Evolutionary conservation across 805 yeast species (phyloP).

Genomic region (Dipodascopsis tothii): DNA sequence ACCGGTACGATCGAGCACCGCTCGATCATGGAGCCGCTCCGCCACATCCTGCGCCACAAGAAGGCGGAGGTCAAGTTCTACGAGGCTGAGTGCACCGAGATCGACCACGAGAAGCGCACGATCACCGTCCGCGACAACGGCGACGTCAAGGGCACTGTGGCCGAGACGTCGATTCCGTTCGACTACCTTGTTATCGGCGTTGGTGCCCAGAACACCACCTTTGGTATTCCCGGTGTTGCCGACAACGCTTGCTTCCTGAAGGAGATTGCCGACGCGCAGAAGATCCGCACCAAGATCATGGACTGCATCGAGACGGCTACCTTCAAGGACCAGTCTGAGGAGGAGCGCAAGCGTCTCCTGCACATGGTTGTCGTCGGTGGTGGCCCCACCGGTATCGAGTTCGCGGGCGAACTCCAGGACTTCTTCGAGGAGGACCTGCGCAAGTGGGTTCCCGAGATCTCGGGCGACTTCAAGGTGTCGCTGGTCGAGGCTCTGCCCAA

Average conservation of each 20-base stretch:
- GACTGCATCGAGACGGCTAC: conserved; percentile 85
- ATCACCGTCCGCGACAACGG: conserved; percentile 42
- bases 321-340: conserved; percentile 63
- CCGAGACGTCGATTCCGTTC: conserved; percentile 47
- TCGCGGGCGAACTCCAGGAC: conserved; percentile 93
- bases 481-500: conserved; percentile 87
- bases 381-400: conserved; percentile 98
- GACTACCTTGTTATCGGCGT: conserved; percentile 88
- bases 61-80: conserved; percentile 71
- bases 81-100: conserved; percentile 83
- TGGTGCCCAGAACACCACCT: conserved; percentile 91
- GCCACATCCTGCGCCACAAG: conserved; percentile 71
- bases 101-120: conserved; percentile 64
- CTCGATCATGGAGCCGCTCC: conserved; percentile 89
- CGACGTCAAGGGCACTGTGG: conserved; percentile 31
- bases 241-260: conserved; percentile 83
- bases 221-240: conserved; percentile 85
- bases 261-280: conserved; percentile 81
- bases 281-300: conserved; percentile 74
- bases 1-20: conserved; percentile 82
- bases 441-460: conserved; percentile 82
- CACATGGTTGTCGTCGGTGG: conserved; percentile 93
- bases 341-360: conserved; percentile 76
- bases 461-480: conserved; percentile 72
- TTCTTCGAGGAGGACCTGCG: conserved; percentile 83